Evolutionary conservation across 441 rosid species (phyloP), one percentile per base, ranked within the genome.

Genomic region (Gossypium trilobum): DNA sequence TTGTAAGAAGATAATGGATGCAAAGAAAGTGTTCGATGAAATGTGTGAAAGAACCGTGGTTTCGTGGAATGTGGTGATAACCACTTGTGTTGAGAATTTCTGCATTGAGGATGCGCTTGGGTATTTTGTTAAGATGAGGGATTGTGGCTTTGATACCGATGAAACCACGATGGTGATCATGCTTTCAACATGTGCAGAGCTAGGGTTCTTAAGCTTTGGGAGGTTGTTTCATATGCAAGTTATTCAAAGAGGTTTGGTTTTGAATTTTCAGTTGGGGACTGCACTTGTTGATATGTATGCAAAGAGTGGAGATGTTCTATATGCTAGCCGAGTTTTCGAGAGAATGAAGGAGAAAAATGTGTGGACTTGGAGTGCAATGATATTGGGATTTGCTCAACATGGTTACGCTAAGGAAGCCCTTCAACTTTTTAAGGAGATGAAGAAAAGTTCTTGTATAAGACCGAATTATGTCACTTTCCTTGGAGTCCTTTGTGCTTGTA

Each of bases 331-430:
- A 10, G 87, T 85, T 65, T 91, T 93, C 68, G 70, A 79, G 17
- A 80, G 77, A 73, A 82, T 88, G 88, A 39, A 52, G 66, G 83
- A 85, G 52, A 91, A 68, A 78, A 89, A 88, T 72, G 91, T 89
- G 19, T 87, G 98, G 98, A 86, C 94, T 44, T 91, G 96, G 93
- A 91, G 94, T 74, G 91, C 97, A 3, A 91, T 93, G 97, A 93
- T 91, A 27, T 70, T 85, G 75, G 97, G 98, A 70, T 77, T 91
- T 36, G 94, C 97, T 74, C 91, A 91, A 61, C 86, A 88, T 70
- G 96, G 94, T 14, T 87, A 73, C 51, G 93, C 93, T 2, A 64
- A 77, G 10, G 88, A 86, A 80, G 87, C 88, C 1, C 85, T 91
- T 48, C 50, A 69, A 8, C 85, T 91, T 31, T 93, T 88, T 46